Evolutionary conservation across 108 stramenopile species (phyloP), one percentile per base, ranked within the genome.

Genomic region (Seminavis robusta): DNA sequence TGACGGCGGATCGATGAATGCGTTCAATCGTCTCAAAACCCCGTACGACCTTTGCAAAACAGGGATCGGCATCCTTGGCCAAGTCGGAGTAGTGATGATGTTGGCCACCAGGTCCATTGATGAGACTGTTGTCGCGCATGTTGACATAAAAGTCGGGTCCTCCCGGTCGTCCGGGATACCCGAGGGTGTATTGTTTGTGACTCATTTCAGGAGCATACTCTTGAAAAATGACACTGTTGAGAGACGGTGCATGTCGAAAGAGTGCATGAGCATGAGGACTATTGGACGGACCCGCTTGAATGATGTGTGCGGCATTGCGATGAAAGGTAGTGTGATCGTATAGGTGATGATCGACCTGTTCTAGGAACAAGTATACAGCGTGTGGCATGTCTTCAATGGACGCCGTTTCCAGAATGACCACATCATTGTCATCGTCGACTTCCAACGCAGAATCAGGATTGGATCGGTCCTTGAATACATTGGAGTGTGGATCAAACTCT

Each of bases 111-210:
- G 95, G 93, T 1, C 97, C 97, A 66, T 98, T 95, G 56, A 71
- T 64, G 8, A 42, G 30, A 6, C 74, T 65, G 66, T 98, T 98
- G 65, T 98, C 74, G 0, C 63, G 34, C 46, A 67, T 91, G 52
- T 75, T 82, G 32, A 98, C 80, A 51, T 98, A 98, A 66, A 94
- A 93, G 41, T 92, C 90, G 16, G 94, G 91, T 15, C 97, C 97
- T 13, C 86, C 93, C 1, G 96, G 96, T 36, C 97, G 71, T 43
- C 93, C 95, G 2, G 88, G 79, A 41, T 86, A 86, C 4, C 92
- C 95, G 6, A 94, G 26, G 5, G 95, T 90, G 54, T 74, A 88
- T 60, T 78, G 45, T 11, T 59, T 60, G 52, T 96, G 95, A 2
- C 82, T 86, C 53, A 65, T 88, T 0, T 73, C 55, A 1, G 69